phyloP scores from a whole-genome alignment of 2,329 filamentous ascomycete genomes.

The Aspergillus piperis region DNA sequence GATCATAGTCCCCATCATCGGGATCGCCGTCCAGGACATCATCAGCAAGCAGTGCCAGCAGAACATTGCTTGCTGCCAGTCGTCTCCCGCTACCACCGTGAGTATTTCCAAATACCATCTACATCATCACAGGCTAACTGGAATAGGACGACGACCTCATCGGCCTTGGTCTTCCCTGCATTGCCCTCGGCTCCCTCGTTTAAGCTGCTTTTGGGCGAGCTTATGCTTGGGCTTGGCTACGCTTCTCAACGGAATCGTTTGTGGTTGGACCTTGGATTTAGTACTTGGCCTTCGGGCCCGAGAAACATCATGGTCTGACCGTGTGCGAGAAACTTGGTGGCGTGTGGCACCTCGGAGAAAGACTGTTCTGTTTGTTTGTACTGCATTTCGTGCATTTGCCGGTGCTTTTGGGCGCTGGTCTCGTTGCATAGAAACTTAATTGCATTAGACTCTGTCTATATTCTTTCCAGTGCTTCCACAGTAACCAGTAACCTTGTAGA shows the following conservation, averaged over 20 bases:
- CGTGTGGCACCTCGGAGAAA: slow-evolving; percentile 34
- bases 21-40: slow-evolving; percentile 33
- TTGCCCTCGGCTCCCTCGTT: slow-evolving; percentile 42
- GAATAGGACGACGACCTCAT: slow-evolving; percentile 35
- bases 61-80: slow-evolving; percentile 46
- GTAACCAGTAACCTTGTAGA: too few species aligned
- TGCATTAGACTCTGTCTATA: slow-evolving; percentile 19
- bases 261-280: slow-evolving; percentile 20
- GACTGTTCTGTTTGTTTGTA: slow-evolving; percentile 26
- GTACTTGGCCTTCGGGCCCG: slow-evolving; percentile 17
- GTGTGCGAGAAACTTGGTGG: slow-evolving; percentile 34
- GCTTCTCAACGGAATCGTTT: slow-evolving; percentile 4
- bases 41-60: slow-evolving; percentile 44
- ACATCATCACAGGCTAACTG: not conserved
- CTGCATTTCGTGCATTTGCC: slow-evolving; percentile 13
- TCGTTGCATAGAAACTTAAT: slow-evolving; percentile 20
- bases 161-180: slow-evolving; percentile 40
- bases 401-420: slow-evolving; percentile 13
- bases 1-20: slow-evolving; percentile 29
- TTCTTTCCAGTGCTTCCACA: not conserved
- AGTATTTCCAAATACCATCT: slow-evolving; percentile 3
- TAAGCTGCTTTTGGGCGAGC: slow-evolving; percentile 28
- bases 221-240: not conserved
- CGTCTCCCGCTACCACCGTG: slow-evolving; percentile 34
- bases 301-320: slow-evolving; percentile 25